phyloP scores from a whole-genome alignment of 805 yeast species.

The Sugiyamaella marilandica region DNA sequence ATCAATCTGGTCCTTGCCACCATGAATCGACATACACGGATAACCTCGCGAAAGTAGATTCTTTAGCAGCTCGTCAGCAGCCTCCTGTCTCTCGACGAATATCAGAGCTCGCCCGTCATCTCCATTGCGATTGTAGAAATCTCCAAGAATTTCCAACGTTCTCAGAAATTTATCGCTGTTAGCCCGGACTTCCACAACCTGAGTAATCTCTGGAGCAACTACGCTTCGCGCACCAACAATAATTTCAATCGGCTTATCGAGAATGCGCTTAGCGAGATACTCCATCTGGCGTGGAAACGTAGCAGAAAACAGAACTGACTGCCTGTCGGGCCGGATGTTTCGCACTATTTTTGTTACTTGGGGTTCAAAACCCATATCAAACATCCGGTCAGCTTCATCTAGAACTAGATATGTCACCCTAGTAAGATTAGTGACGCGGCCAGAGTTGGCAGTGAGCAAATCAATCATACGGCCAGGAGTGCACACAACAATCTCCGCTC shows the following conservation, averaged over 20 bases:
- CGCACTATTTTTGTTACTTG: constrained; percentile 78
- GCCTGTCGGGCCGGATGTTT: constrained; percentile 78
- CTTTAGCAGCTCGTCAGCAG: constrained; percentile 67
- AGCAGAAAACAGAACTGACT: constrained; percentile 88
- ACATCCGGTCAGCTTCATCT: constrained; percentile 96
- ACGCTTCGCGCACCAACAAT: constrained; percentile 74
- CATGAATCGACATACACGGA: constrained; percentile 71
- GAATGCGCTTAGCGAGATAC: constrained; percentile 59
- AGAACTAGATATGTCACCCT: constrained; percentile 78
- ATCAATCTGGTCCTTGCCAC: constrained; percentile 85
- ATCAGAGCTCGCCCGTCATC: constrained; percentile 48
- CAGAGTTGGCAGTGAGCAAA: constrained; percentile 74
- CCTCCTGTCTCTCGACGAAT: constrained; percentile 84
- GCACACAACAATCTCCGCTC: constrained; percentile 78
- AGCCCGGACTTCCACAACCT: constrained; percentile 57
- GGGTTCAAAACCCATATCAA: constrained; percentile 96
- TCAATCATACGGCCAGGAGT: constrained; percentile 96
- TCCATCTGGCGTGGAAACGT: constrained; percentile 85
- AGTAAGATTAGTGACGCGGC: constrained; percentile 62
- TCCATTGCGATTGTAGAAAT: constrained; percentile 32
- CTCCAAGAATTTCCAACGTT: constrained; percentile 53
- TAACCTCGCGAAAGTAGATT: constrained; percentile 50
- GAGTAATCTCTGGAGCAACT: constrained; percentile 77
- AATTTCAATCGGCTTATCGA: constrained; percentile 66
- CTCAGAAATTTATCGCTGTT: constrained; percentile 53